phyloP scores from a whole-genome alignment of 495 filamentous ascomycete species.

The Terfezia claveryi region DNA sequence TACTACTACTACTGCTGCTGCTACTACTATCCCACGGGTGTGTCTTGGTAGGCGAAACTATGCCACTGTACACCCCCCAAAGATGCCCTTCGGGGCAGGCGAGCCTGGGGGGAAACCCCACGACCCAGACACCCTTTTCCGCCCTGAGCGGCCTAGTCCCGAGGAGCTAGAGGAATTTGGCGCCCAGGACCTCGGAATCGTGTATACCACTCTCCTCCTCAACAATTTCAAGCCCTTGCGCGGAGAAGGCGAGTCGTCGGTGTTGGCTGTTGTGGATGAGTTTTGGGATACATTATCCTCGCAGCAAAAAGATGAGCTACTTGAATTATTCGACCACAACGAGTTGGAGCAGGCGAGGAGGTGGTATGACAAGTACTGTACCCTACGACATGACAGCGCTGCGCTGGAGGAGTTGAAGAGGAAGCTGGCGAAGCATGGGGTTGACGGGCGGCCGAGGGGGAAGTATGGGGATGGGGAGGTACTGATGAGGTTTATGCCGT shows the following conservation, averaged over 20 bases:
- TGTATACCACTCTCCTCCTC: background rate
- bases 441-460: background rate
- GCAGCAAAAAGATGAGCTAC: background rate
- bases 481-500: background rate
- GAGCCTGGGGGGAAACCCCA: background rate
- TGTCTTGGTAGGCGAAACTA: background rate
- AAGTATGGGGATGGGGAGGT: background rate
- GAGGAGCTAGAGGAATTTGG: conserved; percentile 19
- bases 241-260: background rate
- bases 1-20: too few species aligned
- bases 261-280: background rate
- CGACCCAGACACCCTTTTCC: background rate
- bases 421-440: background rate
- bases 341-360: background rate
- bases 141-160: background rate
- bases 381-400: background rate
- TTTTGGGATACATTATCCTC: background rate
- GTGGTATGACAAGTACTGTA: background rate
- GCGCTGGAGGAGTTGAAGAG: background rate
- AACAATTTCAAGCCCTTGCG: background rate
- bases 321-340: background rate
- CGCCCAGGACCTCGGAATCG: background rate
- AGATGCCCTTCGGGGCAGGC: background rate
- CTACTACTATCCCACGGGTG: too few species aligned
- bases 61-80: background rate